Evolutionary conservation across 345 rosid species (phyloP).

Genomic region (Fremontodendron californicum): DNA sequence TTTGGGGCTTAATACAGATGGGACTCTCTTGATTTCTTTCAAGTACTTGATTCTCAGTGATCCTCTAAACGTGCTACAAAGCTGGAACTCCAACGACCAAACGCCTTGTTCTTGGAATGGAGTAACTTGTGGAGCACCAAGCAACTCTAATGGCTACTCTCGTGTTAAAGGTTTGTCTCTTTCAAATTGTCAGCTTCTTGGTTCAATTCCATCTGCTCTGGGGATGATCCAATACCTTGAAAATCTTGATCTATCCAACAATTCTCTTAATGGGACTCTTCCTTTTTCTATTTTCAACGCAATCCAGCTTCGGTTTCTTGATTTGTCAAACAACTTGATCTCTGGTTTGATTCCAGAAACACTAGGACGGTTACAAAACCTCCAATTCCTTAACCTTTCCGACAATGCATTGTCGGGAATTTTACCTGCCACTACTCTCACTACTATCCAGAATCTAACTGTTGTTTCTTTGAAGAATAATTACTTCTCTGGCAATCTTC

Average conservation of each 20-base stretch:
- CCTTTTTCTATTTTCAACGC: slow-evolving; percentile 56
- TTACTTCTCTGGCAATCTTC: slow-evolving; percentile 53
- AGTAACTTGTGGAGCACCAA: slow-evolving; percentile 45
- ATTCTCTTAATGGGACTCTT: slow-evolving; percentile 72
- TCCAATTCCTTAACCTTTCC: slow-evolving; percentile 56
- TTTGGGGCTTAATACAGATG: slow-evolving; percentile 59
- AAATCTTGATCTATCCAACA: slow-evolving; percentile 70
- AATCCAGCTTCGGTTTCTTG: slow-evolving; percentile 57
- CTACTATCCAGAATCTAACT: slow-evolving; percentile 38
- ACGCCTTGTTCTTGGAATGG: slow-evolving; percentile 85
- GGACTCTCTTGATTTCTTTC: slow-evolving; percentile 70
- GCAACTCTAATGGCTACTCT: slow-evolving; percentile 10
- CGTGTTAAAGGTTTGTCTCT: slow-evolving; percentile 61
- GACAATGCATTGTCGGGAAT: slow-evolving; percentile 68
- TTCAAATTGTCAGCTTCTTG: slow-evolving; percentile 59
- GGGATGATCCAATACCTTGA: slow-evolving; percentile 52
- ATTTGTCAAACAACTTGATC: slow-evolving; percentile 63
- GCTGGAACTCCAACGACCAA: slow-evolving; percentile 53
- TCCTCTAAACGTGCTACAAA: slow-evolving; percentile 50
- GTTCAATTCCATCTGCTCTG: slow-evolving; percentile 67
- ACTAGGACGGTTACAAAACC: slow-evolving; percentile 43
- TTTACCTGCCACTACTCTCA: slow-evolving; percentile 46
- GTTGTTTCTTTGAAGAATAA: slow-evolving; percentile 57
- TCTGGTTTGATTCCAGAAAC: slow-evolving; percentile 55
- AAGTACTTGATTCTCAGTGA: slow-evolving; percentile 59